Evolutionary conservation across 148 eudicot genomes (phyloP), one percentile per base, ranked within the genome.

Genomic region (Nepenthes mirabilis): DNA sequence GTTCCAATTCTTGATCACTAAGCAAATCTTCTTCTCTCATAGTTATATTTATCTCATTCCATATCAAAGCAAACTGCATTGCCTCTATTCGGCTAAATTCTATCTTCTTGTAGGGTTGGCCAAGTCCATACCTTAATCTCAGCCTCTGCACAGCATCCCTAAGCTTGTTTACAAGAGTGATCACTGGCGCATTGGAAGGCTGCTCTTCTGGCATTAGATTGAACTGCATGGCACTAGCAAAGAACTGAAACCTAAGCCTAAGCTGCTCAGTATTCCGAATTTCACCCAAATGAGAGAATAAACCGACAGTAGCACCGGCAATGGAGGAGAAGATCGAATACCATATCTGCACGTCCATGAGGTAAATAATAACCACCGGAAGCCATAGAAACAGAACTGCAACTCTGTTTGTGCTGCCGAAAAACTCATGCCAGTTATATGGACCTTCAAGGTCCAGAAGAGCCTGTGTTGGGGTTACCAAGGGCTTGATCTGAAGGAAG

Each of bases 231-330:
- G 97, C 97, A 71, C 96, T 82, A 6, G 93, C 87, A 66, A 91
- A 91, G 81, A 91, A 91, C 78, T 88, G 97, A 68, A 88, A 91
- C 61, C 97, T 79, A 43, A 91, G 83, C 74, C 96, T 91, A 47
- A 91, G 82, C 69, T 91, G 97, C 66, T 69, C 56, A 12, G 81
- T 79, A 61, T 80, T 91, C 59, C 97, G 79, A 69, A 91, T 91
- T 72, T 91, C 97, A 6, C 97, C 97, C 67, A 91, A 69, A 74
- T 91, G 97, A 3, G 96, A 83, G 68, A 91, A 80, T 53, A 91
- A 62, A 43, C 97, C 97, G 49, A 85, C 67, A 36, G 50, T 11
- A 13, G 83, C 80, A 52, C 97, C 97, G 52, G 67, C 82, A 48
- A 85, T 33, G 2, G 97, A 80, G 8, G 93, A 83, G 52, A 61